phyloP scores from a whole-genome alignment of 2,329 filamentous ascomycete genomes.

The Daldinia sp. region DNA sequence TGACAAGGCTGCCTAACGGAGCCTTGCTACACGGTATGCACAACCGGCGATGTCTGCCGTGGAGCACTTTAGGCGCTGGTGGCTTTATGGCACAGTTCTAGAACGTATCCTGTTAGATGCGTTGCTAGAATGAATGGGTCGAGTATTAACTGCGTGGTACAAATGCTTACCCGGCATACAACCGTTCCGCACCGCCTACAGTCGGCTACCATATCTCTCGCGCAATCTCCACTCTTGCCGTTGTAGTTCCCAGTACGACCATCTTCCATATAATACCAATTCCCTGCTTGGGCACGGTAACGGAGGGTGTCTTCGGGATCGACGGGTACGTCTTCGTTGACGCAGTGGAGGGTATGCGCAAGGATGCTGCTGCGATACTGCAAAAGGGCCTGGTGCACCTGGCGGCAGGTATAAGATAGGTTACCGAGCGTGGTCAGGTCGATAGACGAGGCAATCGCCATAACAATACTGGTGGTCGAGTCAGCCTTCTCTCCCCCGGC shows the following conservation, averaged over 20 bases:
- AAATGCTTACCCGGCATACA: slow-evolving; percentile 77
- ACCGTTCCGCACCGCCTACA: slow-evolving; percentile 80
- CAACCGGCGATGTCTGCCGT: slow-evolving; percentile 80
- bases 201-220: slow-evolving; percentile 84
- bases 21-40: slow-evolving; percentile 78
- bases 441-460: slow-evolving; percentile 76
- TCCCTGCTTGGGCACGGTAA: slow-evolving; percentile 64
- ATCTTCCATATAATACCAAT: slow-evolving; percentile 68
- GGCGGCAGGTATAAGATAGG: slow-evolving; percentile 82
- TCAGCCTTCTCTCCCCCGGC: slow-evolving; percentile 28
- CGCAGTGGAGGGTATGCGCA: slow-evolving; percentile 79
- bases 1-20: slow-evolving; percentile 67
- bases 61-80: slow-evolving; percentile 71
- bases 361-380: slow-evolving; percentile 80
- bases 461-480: slow-evolving; percentile 69
- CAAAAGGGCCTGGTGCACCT: slow-evolving; percentile 78
- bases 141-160: neutral
- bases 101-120: slow-evolving; percentile 4
- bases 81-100: slow-evolving; percentile 93
- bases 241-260: slow-evolving; percentile 54
- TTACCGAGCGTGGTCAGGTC: slow-evolving; percentile 89
- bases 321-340: slow-evolving; percentile 69
- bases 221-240: slow-evolving; percentile 80
- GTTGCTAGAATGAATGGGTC: slow-evolving; percentile 9
- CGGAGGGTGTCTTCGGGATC: slow-evolving; percentile 65